phyloP scores from a whole-genome alignment of 2,329 filamentous ascomycete species.

The Alternaria arbusti region DNA sequence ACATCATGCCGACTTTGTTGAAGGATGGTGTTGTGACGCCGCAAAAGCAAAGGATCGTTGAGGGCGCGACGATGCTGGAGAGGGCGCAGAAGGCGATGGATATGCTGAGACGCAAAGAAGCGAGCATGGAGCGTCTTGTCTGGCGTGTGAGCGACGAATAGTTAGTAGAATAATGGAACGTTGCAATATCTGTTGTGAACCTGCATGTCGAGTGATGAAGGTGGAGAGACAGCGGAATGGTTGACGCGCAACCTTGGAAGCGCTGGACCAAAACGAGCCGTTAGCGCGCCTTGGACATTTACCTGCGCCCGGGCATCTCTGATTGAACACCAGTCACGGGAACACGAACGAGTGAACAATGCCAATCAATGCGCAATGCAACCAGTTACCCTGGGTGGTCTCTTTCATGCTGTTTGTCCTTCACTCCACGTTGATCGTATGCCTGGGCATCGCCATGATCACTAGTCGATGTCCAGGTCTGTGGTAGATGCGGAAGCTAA shows the following conservation, averaged over 20 bases:
- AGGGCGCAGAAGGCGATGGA: conserved; percentile 53
- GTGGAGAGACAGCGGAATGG: not conserved
- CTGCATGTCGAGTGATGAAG: not conserved
- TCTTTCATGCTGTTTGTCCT: not conserved
- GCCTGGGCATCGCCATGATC: not conserved
- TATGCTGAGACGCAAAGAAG: conserved; percentile 52
- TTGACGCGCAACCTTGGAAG: not conserved
- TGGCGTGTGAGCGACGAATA: conserved; percentile 37
- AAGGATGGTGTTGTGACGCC: conserved; percentile 50
- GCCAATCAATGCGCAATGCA: not conserved
- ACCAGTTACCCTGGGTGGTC: not conserved
- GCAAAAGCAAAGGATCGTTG: conserved; percentile 51
- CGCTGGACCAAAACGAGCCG: not conserved
- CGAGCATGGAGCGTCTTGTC: conserved; percentile 55
- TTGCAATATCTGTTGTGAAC: not conserved
- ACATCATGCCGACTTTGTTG: conserved; percentile 61
- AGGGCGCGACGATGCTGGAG: conserved; percentile 52
- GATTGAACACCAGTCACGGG: not conserved
- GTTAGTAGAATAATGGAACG: not conserved
- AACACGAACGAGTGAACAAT: not conserved
- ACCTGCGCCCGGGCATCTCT: not conserved
- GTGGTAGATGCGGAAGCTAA: not conserved
- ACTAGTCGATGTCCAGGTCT: not conserved
- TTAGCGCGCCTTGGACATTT: not conserved
- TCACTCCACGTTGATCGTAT: not conserved